Percentiles rank a stretch among this genome's conserved stretches.
These are phyloP conservation scores for Botryobasidium botryosum DNA, from an alignment of 768 basidiomycete species.

Conservation along the genomic window DNA sequence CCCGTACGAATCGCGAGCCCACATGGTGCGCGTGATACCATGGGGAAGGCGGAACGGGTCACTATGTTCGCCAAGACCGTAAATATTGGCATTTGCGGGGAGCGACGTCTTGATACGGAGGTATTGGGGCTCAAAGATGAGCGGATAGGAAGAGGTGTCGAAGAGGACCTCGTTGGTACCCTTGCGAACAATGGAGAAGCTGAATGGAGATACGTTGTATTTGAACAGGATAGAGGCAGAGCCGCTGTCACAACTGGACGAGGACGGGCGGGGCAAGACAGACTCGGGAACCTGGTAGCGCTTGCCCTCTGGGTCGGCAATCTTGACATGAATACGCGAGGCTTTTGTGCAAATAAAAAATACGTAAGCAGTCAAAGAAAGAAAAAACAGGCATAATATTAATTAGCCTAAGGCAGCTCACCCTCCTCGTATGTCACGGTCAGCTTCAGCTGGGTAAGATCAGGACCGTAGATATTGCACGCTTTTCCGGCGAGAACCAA, in stretches of 20 bases:
- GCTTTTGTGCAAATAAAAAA: too few species aligned
- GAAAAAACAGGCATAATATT: too few species aligned
- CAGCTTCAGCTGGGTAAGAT: slow-evolving; percentile 7
- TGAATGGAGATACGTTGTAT: slow-evolving; percentile 16
- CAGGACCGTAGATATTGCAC: slow-evolving; percentile 12
- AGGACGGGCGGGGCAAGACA: slow-evolving; percentile 13
- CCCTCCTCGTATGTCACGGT: slow-evolving; percentile 11
- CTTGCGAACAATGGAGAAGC: slow-evolving; percentile 18
- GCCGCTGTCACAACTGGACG: not conserved
- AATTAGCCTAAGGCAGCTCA: too few species aligned
- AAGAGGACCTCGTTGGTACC: slow-evolving; percentile 13
- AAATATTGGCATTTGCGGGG: slow-evolving; percentile 46
- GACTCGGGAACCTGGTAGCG: slow-evolving; percentile 19
- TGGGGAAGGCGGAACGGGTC: slow-evolving; percentile 41
- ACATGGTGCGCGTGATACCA: slow-evolving; percentile 33
- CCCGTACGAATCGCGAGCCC: slow-evolving; percentile 50
- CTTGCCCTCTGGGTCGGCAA: slow-evolving; percentile 18
- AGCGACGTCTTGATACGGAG: slow-evolving; percentile 50
- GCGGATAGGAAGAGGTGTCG: slow-evolving; percentile 37
- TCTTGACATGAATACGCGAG: slow-evolving; percentile 20
- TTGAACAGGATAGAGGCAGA: slow-evolving; percentile 18
- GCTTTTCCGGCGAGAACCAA: slow-evolving; percentile 8
- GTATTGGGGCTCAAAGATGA: slow-evolving; percentile 65
- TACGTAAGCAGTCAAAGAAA: too few species aligned
- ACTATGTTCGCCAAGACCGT: slow-evolving; percentile 62